Conservation (phyloP, 2,329 filamentous ascomycete species). For the Phialophora tarda region DNA sequence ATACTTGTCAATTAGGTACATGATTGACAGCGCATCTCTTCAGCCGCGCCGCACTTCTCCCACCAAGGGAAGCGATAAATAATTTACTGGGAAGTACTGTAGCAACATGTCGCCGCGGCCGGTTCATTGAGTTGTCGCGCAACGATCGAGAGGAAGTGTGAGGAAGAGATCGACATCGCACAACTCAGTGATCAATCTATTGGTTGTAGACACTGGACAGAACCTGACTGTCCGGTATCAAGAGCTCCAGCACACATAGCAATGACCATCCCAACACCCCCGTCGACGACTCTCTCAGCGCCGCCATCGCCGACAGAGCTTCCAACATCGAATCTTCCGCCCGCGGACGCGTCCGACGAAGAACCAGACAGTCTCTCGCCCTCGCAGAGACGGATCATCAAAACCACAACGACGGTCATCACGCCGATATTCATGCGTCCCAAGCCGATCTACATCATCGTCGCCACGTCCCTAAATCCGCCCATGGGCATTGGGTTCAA, state of each 20-base stretch:
- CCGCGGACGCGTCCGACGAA: slow-evolving; percentile 11
- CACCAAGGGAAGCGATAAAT: not conserved
- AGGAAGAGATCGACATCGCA: not conserved
- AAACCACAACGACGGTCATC: slow-evolving; percentile 34
- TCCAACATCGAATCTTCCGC: slow-evolving; percentile 13
- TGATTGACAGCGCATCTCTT: slow-evolving; percentile 10
- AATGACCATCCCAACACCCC: slow-evolving; percentile 36
- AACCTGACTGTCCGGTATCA: not conserved
- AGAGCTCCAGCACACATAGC: not conserved
- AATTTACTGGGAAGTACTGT: not conserved
- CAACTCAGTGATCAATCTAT: not conserved
- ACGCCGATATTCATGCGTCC: slow-evolving; percentile 29
- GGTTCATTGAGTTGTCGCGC: not conserved
- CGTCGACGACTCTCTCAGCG: slow-evolving; percentile 33
- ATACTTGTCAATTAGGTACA: not conserved
- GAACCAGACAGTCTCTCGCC: slow-evolving; percentile 13
- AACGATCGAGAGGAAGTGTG: not conserved
- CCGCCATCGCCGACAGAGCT: slow-evolving; percentile 38
- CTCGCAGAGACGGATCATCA: slow-evolving; percentile 29
- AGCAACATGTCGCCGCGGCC: not conserved
- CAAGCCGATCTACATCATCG: slow-evolving; percentile 40
- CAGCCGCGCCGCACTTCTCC: slow-evolving; percentile 7
- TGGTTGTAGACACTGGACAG: not conserved
- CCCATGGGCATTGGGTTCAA: slow-evolving; percentile 81
- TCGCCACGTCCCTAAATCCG: slow-evolving; percentile 70